Conservation (phyloP, 169 alveolate genomes). For the Amoebophrya sp. region DNA sequence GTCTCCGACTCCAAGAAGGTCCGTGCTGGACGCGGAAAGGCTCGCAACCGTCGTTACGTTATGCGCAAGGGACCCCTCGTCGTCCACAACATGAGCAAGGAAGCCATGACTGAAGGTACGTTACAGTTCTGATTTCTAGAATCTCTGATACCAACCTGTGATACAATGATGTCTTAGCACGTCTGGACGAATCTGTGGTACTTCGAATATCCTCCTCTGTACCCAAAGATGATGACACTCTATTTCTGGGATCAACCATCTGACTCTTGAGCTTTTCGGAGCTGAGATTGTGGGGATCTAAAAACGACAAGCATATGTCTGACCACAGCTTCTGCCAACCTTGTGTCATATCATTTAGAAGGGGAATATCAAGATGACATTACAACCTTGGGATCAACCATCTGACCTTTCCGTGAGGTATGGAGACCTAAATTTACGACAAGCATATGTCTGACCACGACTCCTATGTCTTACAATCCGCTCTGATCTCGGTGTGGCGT, state of each 20-base stretch:
- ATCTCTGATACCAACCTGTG: no score
- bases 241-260: conserved; percentile 12
- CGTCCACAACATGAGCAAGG: conserved; percentile 56
- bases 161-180: not conserved
- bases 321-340: not conserved
- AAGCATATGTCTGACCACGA: conserved; percentile 21
- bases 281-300: not conserved
- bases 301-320: conserved; percentile 20
- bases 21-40: conserved; percentile 64
- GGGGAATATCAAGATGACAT: not conserved
- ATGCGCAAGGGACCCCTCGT: conserved; percentile 91
- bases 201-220: not conserved
- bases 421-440: not conserved
- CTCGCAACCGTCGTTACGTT: conserved; percentile 85
- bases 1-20: conserved; percentile 53
- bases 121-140: no score
- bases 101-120: not conserved
- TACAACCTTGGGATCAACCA: not conserved
- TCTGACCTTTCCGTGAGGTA: not conserved
- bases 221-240: not conserved
- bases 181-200: not conserved
- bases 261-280: not conserved
- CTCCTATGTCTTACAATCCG: no score
- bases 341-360: not conserved
- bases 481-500: no score